Evolutionary conservation across 1,139 yeast species (phyloP).

Genomic region (Pichia norvegensis): DNA sequence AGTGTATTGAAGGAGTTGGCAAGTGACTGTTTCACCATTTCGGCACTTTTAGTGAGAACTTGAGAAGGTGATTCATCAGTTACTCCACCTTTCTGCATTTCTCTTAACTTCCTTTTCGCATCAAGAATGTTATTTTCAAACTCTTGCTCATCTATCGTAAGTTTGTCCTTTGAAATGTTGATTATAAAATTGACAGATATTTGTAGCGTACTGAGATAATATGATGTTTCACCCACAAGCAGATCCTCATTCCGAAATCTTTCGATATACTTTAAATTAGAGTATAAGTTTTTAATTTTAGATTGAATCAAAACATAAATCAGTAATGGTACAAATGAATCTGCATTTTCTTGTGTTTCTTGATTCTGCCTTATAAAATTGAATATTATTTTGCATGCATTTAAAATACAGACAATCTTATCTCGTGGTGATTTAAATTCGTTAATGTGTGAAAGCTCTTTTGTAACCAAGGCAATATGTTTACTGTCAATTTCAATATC

Average conservation of each 20-base stretch:
- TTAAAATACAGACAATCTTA: slow-evolving; percentile 82
- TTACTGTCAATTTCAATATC: slow-evolving; percentile 47
- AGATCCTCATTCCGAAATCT: slow-evolving; percentile 70
- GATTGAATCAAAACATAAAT: slow-evolving; percentile 74
- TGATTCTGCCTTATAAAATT: slow-evolving; percentile 68
- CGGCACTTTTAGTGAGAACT: slow-evolving; percentile 47
- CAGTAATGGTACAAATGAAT: slow-evolving; percentile 79
- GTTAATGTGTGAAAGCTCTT: slow-evolving; percentile 68
- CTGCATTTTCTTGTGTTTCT: slow-evolving; percentile 65
- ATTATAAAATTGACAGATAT: slow-evolving; percentile 77
- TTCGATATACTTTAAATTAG: slow-evolving; percentile 80
- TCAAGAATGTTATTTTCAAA: slow-evolving; percentile 41
- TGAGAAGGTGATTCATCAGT: slow-evolving; percentile 35
- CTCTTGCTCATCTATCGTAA: slow-evolving; percentile 58
- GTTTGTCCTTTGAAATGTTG: slow-evolving; percentile 46
- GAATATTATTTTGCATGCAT: slow-evolving; percentile 87
- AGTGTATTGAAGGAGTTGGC: slow-evolving; percentile 14
- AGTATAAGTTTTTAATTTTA: slow-evolving; percentile 50
- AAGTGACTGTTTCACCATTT: slow-evolving; percentile 39
- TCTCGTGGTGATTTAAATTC: slow-evolving; percentile 90
- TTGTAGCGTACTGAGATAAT: slow-evolving; percentile 77
- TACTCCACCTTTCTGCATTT: slow-evolving; percentile 17
- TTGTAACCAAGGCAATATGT: slow-evolving; percentile 64
- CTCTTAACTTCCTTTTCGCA: slow-evolving; percentile 17
- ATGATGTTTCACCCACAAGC: slow-evolving; percentile 80